phyloP scores from a whole-genome alignment of 2,329 filamentous ascomycete genomes.

The Verticillium albo-atrum region DNA sequence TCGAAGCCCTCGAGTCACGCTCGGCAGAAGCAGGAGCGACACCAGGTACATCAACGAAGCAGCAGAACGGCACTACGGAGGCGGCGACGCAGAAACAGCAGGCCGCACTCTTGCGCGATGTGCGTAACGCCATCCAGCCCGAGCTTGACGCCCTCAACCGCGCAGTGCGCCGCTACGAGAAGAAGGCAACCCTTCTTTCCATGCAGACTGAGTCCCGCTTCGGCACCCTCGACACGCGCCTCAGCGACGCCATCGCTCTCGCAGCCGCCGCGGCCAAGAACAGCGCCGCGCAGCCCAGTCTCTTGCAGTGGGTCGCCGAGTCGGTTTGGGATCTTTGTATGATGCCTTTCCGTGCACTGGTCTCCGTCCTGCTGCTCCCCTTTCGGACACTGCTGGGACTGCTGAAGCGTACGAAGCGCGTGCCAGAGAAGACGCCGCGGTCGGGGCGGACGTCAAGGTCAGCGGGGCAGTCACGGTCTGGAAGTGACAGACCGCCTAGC shows the following conservation, averaged over 20 bases:
- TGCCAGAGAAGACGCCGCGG: constrained; percentile 16
- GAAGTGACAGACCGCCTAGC: constrained; percentile 28
- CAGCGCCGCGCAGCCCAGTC: constrained; percentile 29
- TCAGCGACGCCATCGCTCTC: constrained; percentile 76
- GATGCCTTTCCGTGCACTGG: constrained; percentile 35
- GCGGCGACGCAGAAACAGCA: constrained; percentile 32
- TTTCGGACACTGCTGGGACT: constrained; percentile 31
- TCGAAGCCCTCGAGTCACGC: constrained; percentile 66
- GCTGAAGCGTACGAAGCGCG: constrained; percentile 26
- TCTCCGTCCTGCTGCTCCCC: constrained; percentile 37
- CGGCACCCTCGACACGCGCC: constrained; percentile 62
- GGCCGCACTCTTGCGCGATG: constrained; percentile 46
- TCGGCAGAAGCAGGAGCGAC: constrained; percentile 11
- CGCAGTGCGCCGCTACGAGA: constrained; percentile 87
- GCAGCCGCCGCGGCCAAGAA: constrained; percentile 67
- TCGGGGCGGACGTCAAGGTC: constrained; percentile 18
- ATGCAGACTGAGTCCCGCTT: constrained; percentile 74
- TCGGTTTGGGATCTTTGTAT: constrained; percentile 26
- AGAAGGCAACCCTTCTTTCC: constrained; percentile 71
- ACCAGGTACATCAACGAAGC: constrained; percentile 24
- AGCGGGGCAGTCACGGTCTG: constrained; percentile 23
- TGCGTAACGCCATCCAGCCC: constrained; percentile 65
- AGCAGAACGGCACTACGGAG: constrained; percentile 25
- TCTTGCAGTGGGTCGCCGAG: constrained; percentile 33
- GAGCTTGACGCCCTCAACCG: constrained; percentile 86